Base-by-base conservation (phyloP, 768 basidiomycete genomes). In the Rhodotorula diobovata region DNA sequence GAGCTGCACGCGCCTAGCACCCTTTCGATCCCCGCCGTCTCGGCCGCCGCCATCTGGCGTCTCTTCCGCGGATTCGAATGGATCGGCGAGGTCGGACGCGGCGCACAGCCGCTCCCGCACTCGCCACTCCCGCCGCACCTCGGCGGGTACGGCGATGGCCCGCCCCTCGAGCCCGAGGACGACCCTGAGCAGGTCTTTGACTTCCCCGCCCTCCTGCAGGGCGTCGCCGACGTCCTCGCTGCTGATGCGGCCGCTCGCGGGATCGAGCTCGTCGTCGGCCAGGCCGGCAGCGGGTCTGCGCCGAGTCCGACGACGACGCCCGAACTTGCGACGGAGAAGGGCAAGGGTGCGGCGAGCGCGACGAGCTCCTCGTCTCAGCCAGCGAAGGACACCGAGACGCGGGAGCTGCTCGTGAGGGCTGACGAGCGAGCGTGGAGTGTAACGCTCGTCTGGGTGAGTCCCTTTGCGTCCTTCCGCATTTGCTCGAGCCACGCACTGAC, bases 1-100 rank as follows among this genome's bases (percentile, higher is more conserved):
- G 77, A 78, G 67, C 71, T 77, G 11, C 71, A 77, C 45, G 76
- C 77, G 0, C 73, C 77, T 11, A 76, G 72, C 32, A 68, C 77
- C 9, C 71, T 78, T 30, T 70, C 66, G 16, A 61, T 78, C 7
- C 77, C 77, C 2, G 71, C 77, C 20, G 74, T 74, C 46, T 74
- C 71, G 28, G 68, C 77, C 18, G 76, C 69, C n/a, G 74, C 75
- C 2, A 46, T 78, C 25, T 78, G 77, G 77, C 74, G 77, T 2
- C 50, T 72, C 23, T 72, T 74, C 58, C 61, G 71, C 51, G 71
- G 76, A 6, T 68, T 75, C 58, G 72, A 76, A 34, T 78, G 77
- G 77, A 67, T 76, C 37, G 69, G 71, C 14, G 74, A 78, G 37
- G 66, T 75, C 56, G 74, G 71, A n/a, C 65, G 72, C 25, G 70